These are phyloP conservation scores for Stemphylium beticola DNA, from an alignment of 2,329 filamentous ascomycete genomes.

Conservation along the genomic window DNA sequence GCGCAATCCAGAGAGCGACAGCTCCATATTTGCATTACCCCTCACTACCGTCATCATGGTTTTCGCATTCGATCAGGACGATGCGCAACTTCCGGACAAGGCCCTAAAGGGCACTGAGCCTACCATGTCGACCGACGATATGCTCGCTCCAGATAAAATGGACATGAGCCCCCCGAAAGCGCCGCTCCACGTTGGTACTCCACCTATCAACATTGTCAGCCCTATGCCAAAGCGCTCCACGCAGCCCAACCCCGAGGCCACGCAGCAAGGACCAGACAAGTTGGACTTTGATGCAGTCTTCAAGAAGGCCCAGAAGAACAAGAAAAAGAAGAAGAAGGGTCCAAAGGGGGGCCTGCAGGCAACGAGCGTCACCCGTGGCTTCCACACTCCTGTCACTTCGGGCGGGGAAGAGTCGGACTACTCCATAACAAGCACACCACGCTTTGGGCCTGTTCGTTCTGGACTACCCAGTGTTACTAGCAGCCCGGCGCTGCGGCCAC, in stretches of 20 bases:
- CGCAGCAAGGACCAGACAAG: constrained; percentile 41
- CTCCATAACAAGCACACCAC: constrained; percentile 50
- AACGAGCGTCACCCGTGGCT: constrained; percentile 53
- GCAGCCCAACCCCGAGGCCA: constrained; percentile 27
- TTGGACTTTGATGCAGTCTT: constrained; percentile 47
- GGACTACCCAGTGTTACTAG: constrained; percentile 59
- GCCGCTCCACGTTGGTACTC: constrained; percentile 40
- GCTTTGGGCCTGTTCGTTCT: constrained; percentile 49
- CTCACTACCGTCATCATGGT: constrained; percentile 33
- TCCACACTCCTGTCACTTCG: constrained; percentile 59
- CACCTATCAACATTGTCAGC: constrained; percentile 45
- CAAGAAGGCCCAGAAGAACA: constrained; percentile 49
- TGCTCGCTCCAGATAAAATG: constrained; percentile 30
- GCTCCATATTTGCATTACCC: constrained; percentile 15
- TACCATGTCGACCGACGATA: constrained; percentile 20
- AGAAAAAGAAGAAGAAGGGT: constrained; percentile 46
- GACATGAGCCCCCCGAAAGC: constrained; percentile 30
- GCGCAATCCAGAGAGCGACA: constrained; percentile 14
- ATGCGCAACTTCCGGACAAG: constrained; percentile 31
- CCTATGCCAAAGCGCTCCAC: constrained; percentile 39
- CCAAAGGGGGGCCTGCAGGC: constrained; percentile 40
- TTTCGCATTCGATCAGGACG: constrained; percentile 46
- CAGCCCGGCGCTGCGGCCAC: constrained; percentile 59
- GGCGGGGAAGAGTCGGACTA: constrained; percentile 64
- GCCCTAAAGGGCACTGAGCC: constrained; percentile 14